These are phyloP conservation scores for Metschnikowia anglica DNA, from an alignment of 805 yeast genomes.

Conservation along the genomic window DNA sequence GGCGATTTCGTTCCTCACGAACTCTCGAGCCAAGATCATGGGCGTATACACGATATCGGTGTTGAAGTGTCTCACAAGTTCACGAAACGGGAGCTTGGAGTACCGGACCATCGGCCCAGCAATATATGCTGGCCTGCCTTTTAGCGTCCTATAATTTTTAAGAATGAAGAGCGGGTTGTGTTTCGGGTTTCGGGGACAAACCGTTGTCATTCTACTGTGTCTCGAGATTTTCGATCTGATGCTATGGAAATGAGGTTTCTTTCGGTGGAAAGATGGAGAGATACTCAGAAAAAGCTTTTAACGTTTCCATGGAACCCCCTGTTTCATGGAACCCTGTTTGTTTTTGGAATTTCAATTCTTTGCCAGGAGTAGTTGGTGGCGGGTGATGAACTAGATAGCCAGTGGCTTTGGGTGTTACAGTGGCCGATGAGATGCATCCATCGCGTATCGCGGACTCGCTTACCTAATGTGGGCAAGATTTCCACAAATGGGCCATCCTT, in stretches of 20 bases:
- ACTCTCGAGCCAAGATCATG: conserved; percentile 94
- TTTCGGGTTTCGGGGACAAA: conserved; percentile 21
- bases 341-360: no score
- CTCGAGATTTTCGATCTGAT: no score
- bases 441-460: conserved; percentile 7
- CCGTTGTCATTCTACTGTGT: background rate
- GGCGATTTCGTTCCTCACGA: conserved; percentile 80
- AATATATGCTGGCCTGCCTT: conserved; percentile 38
- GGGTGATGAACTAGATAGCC: background rate
- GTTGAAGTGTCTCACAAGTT: conserved; percentile 64
- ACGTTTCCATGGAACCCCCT: no score
- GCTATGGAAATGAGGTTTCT: no score
- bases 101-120: conserved; percentile 97
- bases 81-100: conserved; percentile 89
- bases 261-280: no score
- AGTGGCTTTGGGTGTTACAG: background rate
- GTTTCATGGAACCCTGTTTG: no score
- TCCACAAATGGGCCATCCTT: background rate
- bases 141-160: conserved; percentile 21
- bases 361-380: background rate
- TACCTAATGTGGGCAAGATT: conserved; percentile 4
- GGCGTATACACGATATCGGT: conserved; percentile 90
- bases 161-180: conserved; percentile 38
- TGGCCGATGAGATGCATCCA: background rate
- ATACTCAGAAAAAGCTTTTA: no score